Conservation (phyloP, 768 basidiomycete species). For the Lenzites betulinus region DNA sequence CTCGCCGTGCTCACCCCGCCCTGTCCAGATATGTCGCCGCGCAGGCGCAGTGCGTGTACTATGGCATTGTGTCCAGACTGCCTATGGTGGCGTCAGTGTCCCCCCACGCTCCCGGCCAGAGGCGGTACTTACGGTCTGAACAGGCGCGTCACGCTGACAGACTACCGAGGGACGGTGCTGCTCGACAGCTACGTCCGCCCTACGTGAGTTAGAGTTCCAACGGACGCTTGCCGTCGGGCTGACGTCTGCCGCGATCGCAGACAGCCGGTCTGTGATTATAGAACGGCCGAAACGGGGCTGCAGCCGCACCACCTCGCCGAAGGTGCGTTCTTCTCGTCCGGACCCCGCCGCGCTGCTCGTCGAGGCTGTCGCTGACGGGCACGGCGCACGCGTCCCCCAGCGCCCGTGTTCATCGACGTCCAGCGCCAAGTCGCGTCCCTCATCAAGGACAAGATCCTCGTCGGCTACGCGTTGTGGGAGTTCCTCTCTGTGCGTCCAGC, state of each 20-base stretch:
- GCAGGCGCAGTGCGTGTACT: conserved; percentile 46
- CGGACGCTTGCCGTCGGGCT: neutral
- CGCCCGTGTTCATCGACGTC: conserved; percentile 51
- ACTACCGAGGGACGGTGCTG: conserved; percentile 48
- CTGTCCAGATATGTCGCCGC: conserved; percentile 48
- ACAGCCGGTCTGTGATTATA: conserved; percentile 49
- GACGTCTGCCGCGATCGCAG: conserved; percentile 31
- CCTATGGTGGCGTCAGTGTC: conserved; percentile 57
- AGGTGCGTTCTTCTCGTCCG: conserved; percentile 34
- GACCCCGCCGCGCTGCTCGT: neutral
- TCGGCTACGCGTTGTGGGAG: conserved; percentile 59
- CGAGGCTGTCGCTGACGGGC: neutral
- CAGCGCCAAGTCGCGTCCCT: conserved; percentile 45
- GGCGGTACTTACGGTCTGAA: conserved; percentile 4
- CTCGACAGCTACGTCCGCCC: conserved; percentile 56
- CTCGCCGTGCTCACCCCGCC: conserved; percentile 11
- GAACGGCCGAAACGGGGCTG: conserved; percentile 49
- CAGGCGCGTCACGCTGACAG: conserved; percentile 53
- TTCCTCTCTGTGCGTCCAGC: conserved; percentile 49
- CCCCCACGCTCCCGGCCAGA: no score
- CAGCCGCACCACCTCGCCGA: conserved; percentile 40
- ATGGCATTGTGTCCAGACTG: conserved; percentile 41
- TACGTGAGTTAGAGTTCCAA: conserved; percentile 41
- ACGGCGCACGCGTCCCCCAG: conserved; percentile 30
- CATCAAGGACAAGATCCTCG: conserved; percentile 49